These are phyloP conservation scores for Strigomonas culicis DNA, from an alignment of 208 protist genomes.

Conservation along the genomic window DNA sequence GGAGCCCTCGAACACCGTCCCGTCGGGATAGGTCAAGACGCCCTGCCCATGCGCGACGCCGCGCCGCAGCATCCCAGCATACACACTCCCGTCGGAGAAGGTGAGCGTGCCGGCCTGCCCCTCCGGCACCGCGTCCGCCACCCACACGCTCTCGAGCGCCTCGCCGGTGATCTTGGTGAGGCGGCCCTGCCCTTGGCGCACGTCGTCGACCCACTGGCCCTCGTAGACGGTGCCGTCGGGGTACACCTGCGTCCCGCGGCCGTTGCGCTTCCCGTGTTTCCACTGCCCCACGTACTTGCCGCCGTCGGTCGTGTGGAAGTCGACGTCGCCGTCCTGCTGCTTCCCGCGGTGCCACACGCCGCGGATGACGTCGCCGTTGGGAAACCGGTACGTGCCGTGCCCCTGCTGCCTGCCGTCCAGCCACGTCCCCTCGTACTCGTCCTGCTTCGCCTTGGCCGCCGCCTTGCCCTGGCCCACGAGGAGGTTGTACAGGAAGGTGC, in stretches of 20 bases:
- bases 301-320: conserved; percentile 44
- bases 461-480: conserved; percentile 52
- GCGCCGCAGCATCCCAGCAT: conserved; percentile 55
- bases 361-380: conserved; percentile 74
- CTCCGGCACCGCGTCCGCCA: conserved; percentile 38
- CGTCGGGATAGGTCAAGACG: conserved; percentile 71
- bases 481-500: conserved; percentile 71
- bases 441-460: conserved; percentile 8
- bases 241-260: conserved; percentile 55
- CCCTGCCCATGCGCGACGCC: conserved; percentile 75
- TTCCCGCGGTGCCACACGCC: conserved; percentile 70
- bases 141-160: conserved; percentile 67
- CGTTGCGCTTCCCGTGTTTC: conserved; percentile 49
- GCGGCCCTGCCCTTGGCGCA: conserved; percentile 63
- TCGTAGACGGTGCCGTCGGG: conserved; percentile 81
- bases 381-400: conserved; percentile 57
- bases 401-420: conserved; percentile 80
- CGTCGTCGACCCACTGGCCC: conserved; percentile 67
- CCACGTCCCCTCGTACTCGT: conserved; percentile 75
- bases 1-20: conserved; percentile 68
- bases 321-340: conserved; percentile 58
- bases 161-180: conserved; percentile 55
- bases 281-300: conserved; percentile 83
- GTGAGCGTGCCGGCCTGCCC: conserved; percentile 35
- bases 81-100: conserved; percentile 78